Conservation (phyloP, 2,329 filamentous ascomycete genomes). For the Fusarium nurragi region DNA sequence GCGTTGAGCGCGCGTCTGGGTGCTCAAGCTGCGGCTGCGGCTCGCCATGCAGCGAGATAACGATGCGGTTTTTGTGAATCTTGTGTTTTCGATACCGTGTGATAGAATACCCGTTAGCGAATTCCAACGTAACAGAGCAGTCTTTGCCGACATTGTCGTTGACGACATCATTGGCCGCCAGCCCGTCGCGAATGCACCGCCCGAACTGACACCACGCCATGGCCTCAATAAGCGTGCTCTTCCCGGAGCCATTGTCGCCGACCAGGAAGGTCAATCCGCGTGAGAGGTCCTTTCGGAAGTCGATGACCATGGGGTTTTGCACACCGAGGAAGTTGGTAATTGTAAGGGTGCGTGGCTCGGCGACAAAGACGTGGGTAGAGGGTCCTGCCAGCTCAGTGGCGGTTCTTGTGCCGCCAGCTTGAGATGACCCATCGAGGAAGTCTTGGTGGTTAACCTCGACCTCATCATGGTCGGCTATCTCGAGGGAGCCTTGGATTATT, state of each 20-base stretch:
- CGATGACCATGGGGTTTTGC: conserved; percentile 19
- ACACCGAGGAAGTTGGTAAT: conserved; percentile 39
- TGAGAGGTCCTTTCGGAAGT: conserved; percentile 23
- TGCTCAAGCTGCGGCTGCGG: conserved; percentile 21
- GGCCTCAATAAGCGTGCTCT: conserved; percentile 34
- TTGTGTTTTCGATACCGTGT: conserved; percentile 32
- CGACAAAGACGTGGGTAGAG: conserved; percentile 25
- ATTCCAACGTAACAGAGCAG: conserved; percentile 34
- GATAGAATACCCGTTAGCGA: conserved; percentile 37
- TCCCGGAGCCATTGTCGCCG: conserved; percentile 37
- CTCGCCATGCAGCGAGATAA: conserved; percentile 22
- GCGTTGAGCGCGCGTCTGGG: conserved; percentile 10
- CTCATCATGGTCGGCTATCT: conserved; percentile 6
- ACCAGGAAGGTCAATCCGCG: conserved; percentile 31
- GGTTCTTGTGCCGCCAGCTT: conserved; percentile 2
- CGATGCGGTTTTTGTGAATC: conserved; percentile 12
- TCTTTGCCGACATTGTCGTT: conserved; percentile 33
- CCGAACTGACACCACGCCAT: conserved; percentile 37
- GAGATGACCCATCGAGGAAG: conserved; percentile 22
- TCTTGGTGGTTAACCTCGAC: conserved; percentile 5
- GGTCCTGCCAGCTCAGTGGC: conserved; percentile 1
- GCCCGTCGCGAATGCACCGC: conserved; percentile 20
- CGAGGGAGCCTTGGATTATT: conserved; percentile 25
- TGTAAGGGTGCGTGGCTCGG: conserved; percentile 27
- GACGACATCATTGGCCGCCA: conserved; percentile 27